Percentiles rank a stretch among this genome's conserved stretches.
Evolutionary conservation across 768 basidiomycete species (phyloP).

Genomic region (Lentinula edodes): DNA sequence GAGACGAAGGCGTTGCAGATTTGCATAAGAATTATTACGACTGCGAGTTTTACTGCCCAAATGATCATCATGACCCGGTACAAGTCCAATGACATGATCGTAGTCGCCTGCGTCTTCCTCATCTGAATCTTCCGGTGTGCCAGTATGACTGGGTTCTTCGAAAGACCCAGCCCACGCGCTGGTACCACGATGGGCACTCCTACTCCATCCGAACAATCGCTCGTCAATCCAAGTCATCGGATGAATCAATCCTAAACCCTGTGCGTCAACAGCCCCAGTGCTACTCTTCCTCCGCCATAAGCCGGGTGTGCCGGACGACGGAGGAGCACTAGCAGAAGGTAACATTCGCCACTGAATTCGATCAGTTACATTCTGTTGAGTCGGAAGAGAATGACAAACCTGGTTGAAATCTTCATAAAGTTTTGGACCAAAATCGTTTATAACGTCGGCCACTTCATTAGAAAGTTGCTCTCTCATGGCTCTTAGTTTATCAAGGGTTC

Average conservation of each 20-base stretch:
- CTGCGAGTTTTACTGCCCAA: slow-evolving; percentile 43
- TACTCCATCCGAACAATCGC: slow-evolving; percentile 88
- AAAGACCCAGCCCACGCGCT: slow-evolving; percentile 75
- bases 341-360: slow-evolving; percentile 64
- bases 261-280: slow-evolving; percentile 78
- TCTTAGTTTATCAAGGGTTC: slow-evolving; percentile 71
- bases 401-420: slow-evolving; percentile 84
- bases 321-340: slow-evolving; percentile 81
- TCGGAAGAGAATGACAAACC: slow-evolving; percentile 28
- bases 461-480: slow-evolving; percentile 67
- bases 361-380: slow-evolving; percentile 6
- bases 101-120: slow-evolving; percentile 90
- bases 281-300: slow-evolving; percentile 78
- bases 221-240: slow-evolving; percentile 97
- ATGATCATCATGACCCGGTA: slow-evolving; percentile 47
- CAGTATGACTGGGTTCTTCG: slow-evolving; percentile 57
- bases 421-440: slow-evolving; percentile 85
- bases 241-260: slow-evolving; percentile 79
- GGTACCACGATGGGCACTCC: slow-evolving; percentile 71
- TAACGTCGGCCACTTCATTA: slow-evolving; percentile 77
- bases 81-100: slow-evolving; percentile 75
- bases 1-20: slow-evolving; percentile 64
- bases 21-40: slow-evolving; percentile 74
- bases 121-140: slow-evolving; percentile 74
- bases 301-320: slow-evolving; percentile 68